These are phyloP conservation scores for Liquidambar formosana DNA, from an alignment of 164 flowering plant species.

Conservation along the genomic window DNA sequence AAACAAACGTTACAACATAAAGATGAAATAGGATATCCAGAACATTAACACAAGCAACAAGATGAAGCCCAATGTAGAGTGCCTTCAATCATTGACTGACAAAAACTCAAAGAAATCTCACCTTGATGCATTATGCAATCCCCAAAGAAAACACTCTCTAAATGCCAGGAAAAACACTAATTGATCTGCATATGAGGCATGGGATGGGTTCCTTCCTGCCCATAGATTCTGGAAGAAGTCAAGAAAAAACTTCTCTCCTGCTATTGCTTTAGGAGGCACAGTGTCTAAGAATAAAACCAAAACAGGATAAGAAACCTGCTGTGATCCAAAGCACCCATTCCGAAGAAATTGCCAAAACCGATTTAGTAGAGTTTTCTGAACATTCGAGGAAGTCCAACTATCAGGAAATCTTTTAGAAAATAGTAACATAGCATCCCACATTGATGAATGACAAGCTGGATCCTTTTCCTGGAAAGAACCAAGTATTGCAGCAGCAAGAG, in stretches of 20 bases:
- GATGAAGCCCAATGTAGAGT: neutral
- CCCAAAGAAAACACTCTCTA: conserved; percentile 85
- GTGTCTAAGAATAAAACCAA: conserved; percentile 63
- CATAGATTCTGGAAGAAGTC: conserved; percentile 74
- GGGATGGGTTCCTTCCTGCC: conserved; percentile 67
- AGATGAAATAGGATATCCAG: neutral
- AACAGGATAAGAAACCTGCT: conserved; percentile 76
- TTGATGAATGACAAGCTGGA: conserved; percentile 80
- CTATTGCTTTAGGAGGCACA: conserved; percentile 55
- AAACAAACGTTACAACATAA: neutral
- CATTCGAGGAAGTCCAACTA: conserved; percentile 59
- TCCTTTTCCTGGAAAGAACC: conserved; percentile 92
- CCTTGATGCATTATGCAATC: conserved; percentile 72
- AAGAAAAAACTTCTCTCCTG: conserved; percentile 59
- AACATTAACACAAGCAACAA: neutral
- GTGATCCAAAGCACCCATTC: conserved; percentile 97
- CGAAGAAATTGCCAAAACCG: conserved; percentile 76
- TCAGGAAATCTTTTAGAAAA: conserved; percentile 72
- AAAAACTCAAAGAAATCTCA: conserved; percentile 19
- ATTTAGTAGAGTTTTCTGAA: conserved; percentile 61
- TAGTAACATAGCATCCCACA: conserved; percentile 84
- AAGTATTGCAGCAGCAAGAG: conserved; percentile 57
- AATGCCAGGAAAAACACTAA: conserved; percentile 62
- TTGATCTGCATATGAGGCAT: conserved; percentile 46
- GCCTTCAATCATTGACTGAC: neutral